Evolutionary conservation across 2,329 filamentous ascomycete species (phyloP), one percentile per base, ranked within the genome.

Genomic region (Karstenula rhodostoma): DNA sequence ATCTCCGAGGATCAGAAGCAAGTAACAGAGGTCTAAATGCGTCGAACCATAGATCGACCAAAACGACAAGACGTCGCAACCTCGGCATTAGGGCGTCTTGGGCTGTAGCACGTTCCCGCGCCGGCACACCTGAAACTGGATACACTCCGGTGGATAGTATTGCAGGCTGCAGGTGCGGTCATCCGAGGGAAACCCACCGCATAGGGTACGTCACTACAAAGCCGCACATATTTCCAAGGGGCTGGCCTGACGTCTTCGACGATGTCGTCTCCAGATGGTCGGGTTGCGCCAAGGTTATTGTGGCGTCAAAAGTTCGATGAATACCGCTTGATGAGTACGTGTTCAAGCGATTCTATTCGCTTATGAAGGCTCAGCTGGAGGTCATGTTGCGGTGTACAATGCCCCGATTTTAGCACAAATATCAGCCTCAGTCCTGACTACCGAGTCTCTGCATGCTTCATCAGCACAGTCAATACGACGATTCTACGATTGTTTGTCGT

Each of bases 401-500:
- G n/a, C 25, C 49, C 46, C 49, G 59, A 61, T 65, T 65, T 65
- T 72, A 63, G 35, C 66, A 66, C 62, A 37, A 62, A 57, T 35
- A 35, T 37, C 44, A 42, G 40, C 57, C 61, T 60, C 29, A 62
- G 61, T 55, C 67, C 53, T 49, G 61, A 69, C 63, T 65, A 66
- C 42, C 54, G 58, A 59, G 52, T 50, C 55, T 57, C 58, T 60
- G 64, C 57, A 50, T 59, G 68, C 33, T 48, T 44, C 57, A 48
- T 47, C 55, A 63, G 63, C 12, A 64, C 51, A 57, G 22, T 57
- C 57, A 64, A 57, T 35, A 37, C 51, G 67, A 62, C 69, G 61
- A 65, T 68, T 68, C 53, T 65, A 69, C 75, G 60, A 61, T 59
- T 56, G 64, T 66, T 67, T 72, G 66, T 61, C 67, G 73, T 74